Evolutionary conservation across 441 rosid species (phyloP).

Genomic region (Sinapis alba): DNA sequence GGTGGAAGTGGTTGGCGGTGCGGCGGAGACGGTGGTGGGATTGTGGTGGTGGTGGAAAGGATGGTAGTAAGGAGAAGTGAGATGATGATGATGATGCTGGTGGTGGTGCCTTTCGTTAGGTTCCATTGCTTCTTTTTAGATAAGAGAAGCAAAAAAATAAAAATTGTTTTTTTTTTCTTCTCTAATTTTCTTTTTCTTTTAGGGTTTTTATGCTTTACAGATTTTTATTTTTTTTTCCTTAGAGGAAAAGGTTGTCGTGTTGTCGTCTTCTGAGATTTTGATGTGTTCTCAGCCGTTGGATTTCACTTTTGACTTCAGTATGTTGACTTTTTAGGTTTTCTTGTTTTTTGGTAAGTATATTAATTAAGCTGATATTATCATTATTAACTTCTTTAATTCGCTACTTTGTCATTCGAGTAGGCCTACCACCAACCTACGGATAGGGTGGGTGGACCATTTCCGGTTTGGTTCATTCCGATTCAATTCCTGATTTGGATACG

Average conservation of each 20-base stretch:
- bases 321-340: slow-evolving; percentile 9
- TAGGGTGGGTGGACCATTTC: background rate
- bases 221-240: background rate
- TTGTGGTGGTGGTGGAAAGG: slow-evolving; percentile 36
- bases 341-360: background rate
- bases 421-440: background rate
- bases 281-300: slow-evolving; percentile 32
- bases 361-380: background rate
- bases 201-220: slow-evolving; percentile 28
- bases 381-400: background rate
- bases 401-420: background rate
- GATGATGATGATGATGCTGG: slow-evolving; percentile 21
- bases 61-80: slow-evolving; percentile 45
- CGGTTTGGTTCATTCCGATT: background rate
- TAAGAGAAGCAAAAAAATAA: slow-evolving; percentile 21
- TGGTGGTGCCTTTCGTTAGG: slow-evolving; percentile 44
- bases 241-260: slow-evolving; percentile 1
- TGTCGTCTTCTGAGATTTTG: slow-evolving; percentile 28
- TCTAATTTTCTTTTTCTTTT: slow-evolving; percentile 34
- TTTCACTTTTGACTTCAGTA: slow-evolving; percentile 20
- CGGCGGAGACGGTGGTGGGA: slow-evolving; percentile 37
- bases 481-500: background rate
- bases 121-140: slow-evolving; percentile 46
- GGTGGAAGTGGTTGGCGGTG: slow-evolving; percentile 36
- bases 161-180: slow-evolving; percentile 11